Base-by-base conservation (phyloP, 2,329 filamentous ascomycete genomes). In the Simplicillium sp. region DNA sequence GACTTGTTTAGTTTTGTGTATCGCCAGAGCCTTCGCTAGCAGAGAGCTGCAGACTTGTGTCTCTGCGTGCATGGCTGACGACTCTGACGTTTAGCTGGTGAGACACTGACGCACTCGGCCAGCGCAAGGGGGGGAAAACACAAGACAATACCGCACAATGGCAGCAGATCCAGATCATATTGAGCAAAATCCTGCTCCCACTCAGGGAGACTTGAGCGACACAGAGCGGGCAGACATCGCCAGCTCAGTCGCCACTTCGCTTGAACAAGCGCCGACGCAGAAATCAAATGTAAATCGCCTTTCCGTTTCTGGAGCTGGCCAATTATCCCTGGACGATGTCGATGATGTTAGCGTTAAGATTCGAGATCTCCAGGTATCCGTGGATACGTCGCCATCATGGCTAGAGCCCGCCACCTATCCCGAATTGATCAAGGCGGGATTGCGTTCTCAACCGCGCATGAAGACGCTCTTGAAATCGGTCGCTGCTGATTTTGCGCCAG, bases 381-480 rank as follows among this genome's bases (percentile, higher is more conserved):
- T 82, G 14, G 71, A 82, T 44, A 72, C 75, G 2, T 71, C 75
- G 1, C 75, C 77, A 4, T 72, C 70, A 29, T 65, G 69, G 51
- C 52, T 71, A 11, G 67, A 71, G 11, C 69, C 68, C 1, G 53
- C 60, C 2, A 73, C 69, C 1, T 73, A 71, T 33, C 53, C 58
- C 0, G 60, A 65, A 17, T 57, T 67, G 7, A 56, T 65, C 38
- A 58, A 57, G 43, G 48, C 53, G 42, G 64, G 51, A 33, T 60
- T 61, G 46, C 59, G 60, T 46, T 65, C 61, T 4, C 49, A 48
- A 2, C 54, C 63, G 3, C 53, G 51, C 7, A 59, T 60, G 44
- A 77, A 77, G 52, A 58, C 63, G 6, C 74, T 88, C 11, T 62
- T 88, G 9, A 65, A 79, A 39, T 71, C 73, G 25, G 73, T 87